Evolutionary conservation across 495 filamentous ascomycete genomes (phyloP).

Genomic region (Penicillium paxilli): DNA sequence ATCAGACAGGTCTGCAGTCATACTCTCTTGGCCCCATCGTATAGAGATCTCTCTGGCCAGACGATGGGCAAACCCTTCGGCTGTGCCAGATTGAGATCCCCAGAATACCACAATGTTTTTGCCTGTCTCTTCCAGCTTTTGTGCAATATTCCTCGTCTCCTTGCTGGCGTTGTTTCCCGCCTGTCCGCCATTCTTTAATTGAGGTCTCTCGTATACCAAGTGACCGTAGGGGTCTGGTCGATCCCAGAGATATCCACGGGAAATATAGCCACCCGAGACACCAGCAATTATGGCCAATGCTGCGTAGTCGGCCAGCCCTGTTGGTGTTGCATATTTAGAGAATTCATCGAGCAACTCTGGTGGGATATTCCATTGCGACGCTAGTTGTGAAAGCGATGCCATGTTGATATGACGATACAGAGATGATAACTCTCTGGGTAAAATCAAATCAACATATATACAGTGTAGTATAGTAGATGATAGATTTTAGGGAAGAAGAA

Average conservation of each 20-base stretch:
- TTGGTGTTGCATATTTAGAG: slow-evolving; percentile 24
- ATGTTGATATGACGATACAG: neutral
- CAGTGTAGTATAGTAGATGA: neutral
- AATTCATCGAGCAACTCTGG: slow-evolving; percentile 23
- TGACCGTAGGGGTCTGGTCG: slow-evolving; percentile 31
- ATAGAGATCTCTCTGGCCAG: slow-evolving; percentile 45
- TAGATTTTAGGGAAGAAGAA: neutral
- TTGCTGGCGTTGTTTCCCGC: slow-evolving; percentile 11
- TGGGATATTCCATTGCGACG: slow-evolving; percentile 11
- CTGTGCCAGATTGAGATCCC: slow-evolving; percentile 58
- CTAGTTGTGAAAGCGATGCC: neutral
- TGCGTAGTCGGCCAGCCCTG: slow-evolving; percentile 29
- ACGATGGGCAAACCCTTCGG: slow-evolving; percentile 48
- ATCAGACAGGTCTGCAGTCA: slow-evolving; percentile 51
- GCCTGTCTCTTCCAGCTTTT: slow-evolving; percentile 32
- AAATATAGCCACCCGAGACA: slow-evolving; percentile 27
- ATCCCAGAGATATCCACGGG: slow-evolving; percentile 37
- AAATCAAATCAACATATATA: neutral
- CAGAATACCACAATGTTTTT: slow-evolving; percentile 52
- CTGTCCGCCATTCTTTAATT: slow-evolving; percentile 29
- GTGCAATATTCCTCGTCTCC: slow-evolving; percentile 39
- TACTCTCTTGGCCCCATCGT: slow-evolving; percentile 41
- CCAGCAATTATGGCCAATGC: slow-evolving; percentile 30
- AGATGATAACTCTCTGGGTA: neutral
- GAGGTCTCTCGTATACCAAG: slow-evolving; percentile 32